Base-by-base conservation (phyloP, 2,329 filamentous ascomycete species). In the Aspergillus niger region DNA sequence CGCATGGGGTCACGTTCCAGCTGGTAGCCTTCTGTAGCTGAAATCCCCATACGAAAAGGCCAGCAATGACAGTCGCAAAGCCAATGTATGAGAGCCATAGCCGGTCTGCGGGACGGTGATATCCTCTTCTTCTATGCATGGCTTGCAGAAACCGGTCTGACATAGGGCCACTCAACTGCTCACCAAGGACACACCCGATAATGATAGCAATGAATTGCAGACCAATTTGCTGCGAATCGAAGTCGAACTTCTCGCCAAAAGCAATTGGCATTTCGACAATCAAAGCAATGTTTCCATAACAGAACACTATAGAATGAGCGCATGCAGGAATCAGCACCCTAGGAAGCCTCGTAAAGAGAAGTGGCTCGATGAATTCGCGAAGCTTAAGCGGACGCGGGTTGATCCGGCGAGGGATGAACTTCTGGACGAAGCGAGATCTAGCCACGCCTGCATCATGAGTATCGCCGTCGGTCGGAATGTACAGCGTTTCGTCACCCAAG, bases 251-350 rank as follows among this genome's bases (percentile, higher is more conserved):
- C 39, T 81, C 72, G 0, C 78, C 77, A 66, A 85, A 86, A 1
- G 85, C 76, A 59, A 85, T 82, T 1, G 85, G 85, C 54, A 87
- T 83, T 69, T 87, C 85, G 32, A 87, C 80, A 2, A 83, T 83
- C 49, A 82, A 69, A 56, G 85, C 76, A 28, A 86, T 81, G 59
- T 77, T 81, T 26, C 72, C 79, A 67, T 82, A 86, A 13, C 81
- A 75, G 69, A 87, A 87, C 8, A 83, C 73, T 74, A 87, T 82
- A 5, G 82, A 72, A 66, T 87, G 85, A 2, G 82, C 78, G 8
- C 75, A 70, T 0, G 84, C 78, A 0, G 84, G 82, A 22, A 86
- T 76, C 49, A 82, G 59, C 22, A 85, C 77, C 36, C 76, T 79
- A 0, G 79, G 74, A 52, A 78, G 77, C 3, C 70, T 69, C 49